These are phyloP conservation scores for Termitomyces sp. DNA, from an alignment of 768 basidiomycete genomes.

Conservation along the genomic window DNA sequence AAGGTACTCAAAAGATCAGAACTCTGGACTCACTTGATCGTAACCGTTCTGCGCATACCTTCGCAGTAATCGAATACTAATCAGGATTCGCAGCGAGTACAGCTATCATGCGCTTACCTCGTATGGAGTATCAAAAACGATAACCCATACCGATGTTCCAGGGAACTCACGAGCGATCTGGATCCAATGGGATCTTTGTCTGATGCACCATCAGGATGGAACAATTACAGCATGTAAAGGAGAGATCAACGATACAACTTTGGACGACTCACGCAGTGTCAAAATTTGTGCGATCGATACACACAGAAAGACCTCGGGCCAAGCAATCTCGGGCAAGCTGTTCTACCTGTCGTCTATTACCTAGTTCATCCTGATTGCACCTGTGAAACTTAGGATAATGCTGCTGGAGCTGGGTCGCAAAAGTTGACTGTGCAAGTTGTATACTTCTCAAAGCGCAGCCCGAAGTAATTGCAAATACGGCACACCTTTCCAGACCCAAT, in stretches of 20 bases:
- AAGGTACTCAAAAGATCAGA: conserved; percentile 1
- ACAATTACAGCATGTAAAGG: conserved; percentile 7
- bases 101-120: conserved; percentile 40
- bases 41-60: conserved; percentile 63
- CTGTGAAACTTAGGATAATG: conserved; percentile 57
- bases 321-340: conserved; percentile 46
- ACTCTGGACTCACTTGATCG: conserved; percentile 41
- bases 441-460: background rate
- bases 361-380: conserved; percentile 81
- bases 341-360: conserved; percentile 62
- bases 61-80: conserved; percentile 2
- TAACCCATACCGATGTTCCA: conserved; percentile 59
- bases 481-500: conserved; percentile 70
- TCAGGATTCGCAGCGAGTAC: conserved; percentile 5
- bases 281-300: conserved; percentile 77
- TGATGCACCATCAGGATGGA: conserved; percentile 17
- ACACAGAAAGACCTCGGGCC: conserved; percentile 58
- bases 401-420: conserved; percentile 62
- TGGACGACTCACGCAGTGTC: conserved; percentile 47
- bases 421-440: conserved; percentile 40
- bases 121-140: conserved; percentile 75
- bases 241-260: background rate
- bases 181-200: conserved; percentile 73
- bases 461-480: background rate
- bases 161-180: conserved; percentile 64